These are phyloP conservation scores for Schizopora paradoxa DNA, from an alignment of 1,284 basidiomycete genomes.

Conservation along the genomic window DNA sequence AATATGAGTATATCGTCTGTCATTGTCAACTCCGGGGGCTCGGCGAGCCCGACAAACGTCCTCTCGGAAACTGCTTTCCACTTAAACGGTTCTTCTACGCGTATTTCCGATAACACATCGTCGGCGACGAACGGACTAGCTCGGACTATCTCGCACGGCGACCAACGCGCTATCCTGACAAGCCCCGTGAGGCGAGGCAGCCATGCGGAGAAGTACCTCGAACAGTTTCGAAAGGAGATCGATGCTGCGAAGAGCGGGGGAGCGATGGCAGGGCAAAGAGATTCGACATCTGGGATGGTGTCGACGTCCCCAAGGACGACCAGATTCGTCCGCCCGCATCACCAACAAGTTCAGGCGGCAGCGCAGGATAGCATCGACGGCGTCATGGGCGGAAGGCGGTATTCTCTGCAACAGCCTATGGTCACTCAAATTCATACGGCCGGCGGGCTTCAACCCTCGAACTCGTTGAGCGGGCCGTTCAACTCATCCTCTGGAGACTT, in stretches of 20 bases:
- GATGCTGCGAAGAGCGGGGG: conserved; percentile 9
- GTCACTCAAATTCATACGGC: background rate
- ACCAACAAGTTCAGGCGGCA: too few species aligned
- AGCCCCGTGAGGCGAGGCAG: conserved; percentile 24
- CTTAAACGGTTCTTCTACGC: background rate
- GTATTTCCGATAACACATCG: conserved; percentile 20
- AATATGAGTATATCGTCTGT: conserved; percentile 4
- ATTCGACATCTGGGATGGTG: too few species aligned
- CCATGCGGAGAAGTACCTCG: conserved; percentile 33
- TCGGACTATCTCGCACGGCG: conserved; percentile 16
- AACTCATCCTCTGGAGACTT: conserved; percentile 1
- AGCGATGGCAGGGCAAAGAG: too few species aligned
- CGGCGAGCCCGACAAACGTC: background rate
- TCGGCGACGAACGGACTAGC: conserved; percentile 23
- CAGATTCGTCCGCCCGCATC: background rate
- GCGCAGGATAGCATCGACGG: too few species aligned
- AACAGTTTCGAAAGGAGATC: conserved; percentile 27
- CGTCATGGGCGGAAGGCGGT: background rate
- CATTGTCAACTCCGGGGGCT: background rate
- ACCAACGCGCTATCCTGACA: background rate
- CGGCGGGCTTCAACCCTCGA: conserved; percentile 1
- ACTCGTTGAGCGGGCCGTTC: conserved; percentile 1
- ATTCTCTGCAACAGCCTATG: conserved; percentile 9
- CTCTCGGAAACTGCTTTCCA: background rate
- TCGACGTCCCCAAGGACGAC: too few species aligned